phyloP scores from a whole-genome alignment of 345 rosid species.

The Aurinia saxatilis region DNA sequence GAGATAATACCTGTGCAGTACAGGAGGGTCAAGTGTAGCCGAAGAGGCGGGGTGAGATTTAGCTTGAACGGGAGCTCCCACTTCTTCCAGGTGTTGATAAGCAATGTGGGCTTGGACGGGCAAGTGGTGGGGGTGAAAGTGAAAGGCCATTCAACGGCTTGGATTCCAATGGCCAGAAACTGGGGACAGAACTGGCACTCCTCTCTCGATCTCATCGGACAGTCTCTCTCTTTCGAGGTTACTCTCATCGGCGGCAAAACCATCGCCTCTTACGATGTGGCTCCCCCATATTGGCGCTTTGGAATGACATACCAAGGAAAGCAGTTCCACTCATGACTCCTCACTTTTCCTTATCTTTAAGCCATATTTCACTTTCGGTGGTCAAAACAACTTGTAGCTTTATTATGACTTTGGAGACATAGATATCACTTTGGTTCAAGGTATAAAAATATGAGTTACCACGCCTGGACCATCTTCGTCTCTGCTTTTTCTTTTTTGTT shows the following conservation, averaged over 20 bases:
- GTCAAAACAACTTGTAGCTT: background rate
- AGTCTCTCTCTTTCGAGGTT: conserved; percentile 86
- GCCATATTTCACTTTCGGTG: conserved; percentile 13
- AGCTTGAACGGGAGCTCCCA: conserved; percentile 58
- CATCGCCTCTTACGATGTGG: conserved; percentile 71
- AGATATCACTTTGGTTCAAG: background rate
- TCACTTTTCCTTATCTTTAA: background rate
- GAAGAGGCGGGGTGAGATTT: conserved; percentile 74
- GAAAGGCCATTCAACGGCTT: conserved; percentile 86
- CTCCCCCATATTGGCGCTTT: conserved; percentile 73
- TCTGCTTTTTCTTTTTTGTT: background rate
- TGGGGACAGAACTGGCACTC: conserved; percentile 94
- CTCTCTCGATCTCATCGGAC: conserved; percentile 61
- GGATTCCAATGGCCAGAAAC: conserved; percentile 93
- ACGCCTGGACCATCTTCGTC: background rate
- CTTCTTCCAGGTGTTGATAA: conserved; percentile 67
- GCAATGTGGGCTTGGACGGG: conserved; percentile 79
- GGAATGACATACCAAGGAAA: conserved; percentile 84
- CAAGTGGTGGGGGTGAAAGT: conserved; percentile 77
- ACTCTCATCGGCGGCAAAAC: conserved; percentile 53
- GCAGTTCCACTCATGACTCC: conserved; percentile 43
- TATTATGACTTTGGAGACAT: background rate
- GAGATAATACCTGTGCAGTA: conserved; percentile 78
- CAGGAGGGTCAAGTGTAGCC: conserved; percentile 66
- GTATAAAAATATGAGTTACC: background rate